Base-by-base conservation (phyloP, 2,329 filamentous ascomycete genomes). In the Aspergillus transmontanensis region DNA sequence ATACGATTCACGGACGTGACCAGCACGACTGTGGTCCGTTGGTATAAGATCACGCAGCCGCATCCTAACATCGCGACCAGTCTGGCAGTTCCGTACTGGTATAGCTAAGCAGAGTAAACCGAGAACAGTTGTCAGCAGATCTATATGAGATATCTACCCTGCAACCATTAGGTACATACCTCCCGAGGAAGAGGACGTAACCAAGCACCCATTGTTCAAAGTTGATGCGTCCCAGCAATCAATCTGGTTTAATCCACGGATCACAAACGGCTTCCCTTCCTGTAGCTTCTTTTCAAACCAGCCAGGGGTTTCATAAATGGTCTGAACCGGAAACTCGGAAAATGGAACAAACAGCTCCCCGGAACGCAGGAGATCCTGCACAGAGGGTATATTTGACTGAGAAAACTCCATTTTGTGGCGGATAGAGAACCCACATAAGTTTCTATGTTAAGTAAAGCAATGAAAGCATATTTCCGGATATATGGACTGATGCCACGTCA, bases 31-130 rank as follows among this genome's bases (percentile, higher is more conserved):
- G 58, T 58, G 43, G 11, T 62, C 58, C 11, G 62, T 19, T 62
- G 58, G 64, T 16, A 72, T 67, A 39, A 77, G 72, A 61, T 77
- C 76, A 39, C 68, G 72, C 50, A 77, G 67, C 23, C 72, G 72
- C 64, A 76, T 74, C 12, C 69, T 73, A 11, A 76, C 55, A 62
- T 78, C 75, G 57, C 75, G 69, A 34, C 72, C 70, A 3, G 75
- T 76, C 39, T 70, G 73, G 61, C 75, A 77, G 50, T 77, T 77
- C 19, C 72, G 71, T 12, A 77, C 73, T 9, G 73, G 71, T 39
- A 77, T 75, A 61, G 73, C 71, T 74, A 12, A 58, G 30, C 43
- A 45, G n/a, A 36, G 28, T 23, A 26, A 63, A 11, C 48, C 46
- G 28, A 54, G 26, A 16, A 32, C 7, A 45, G 39, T n/a, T 21